Base-by-base conservation (phyloP, 2,329 filamentous ascomycete genomes). In the Fusarium sp. region DNA sequence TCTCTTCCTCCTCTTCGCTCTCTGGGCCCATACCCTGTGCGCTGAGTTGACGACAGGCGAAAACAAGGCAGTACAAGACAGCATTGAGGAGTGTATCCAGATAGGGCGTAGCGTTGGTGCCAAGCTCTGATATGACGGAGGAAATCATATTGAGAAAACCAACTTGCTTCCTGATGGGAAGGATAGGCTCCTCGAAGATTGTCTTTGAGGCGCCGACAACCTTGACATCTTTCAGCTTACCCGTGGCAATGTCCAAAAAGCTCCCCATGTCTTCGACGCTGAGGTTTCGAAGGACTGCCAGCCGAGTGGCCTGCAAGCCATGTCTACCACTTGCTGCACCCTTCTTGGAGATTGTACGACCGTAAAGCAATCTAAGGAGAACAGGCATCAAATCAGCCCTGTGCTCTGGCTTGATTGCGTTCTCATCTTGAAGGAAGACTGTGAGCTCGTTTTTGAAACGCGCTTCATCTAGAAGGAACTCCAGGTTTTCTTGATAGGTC, bases 361-460 rank as follows among this genome's bases (percentile, higher is more conserved):
- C 96, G 81, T 98, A 99, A 5, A 99, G 86, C 39, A 99, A 84
- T 55, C 95, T 90, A 39, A 99, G 88, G 32, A 99, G 86, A 10
- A 99, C 90, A 4, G 96, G 96, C 87, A 98, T 94, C 41, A 98
- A 83, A 51, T 90, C 89, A 8, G 85, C 79, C 14, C 93, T 90
- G 79, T 99, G 94, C 57, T 92, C 90, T 12, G 91, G 85, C 74
- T 92, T 91, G 73, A 98, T 92, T 62, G 91, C 83, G 65, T 91
- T 91, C 24, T 93, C 91, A 22, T 92, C 89, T 78, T 94, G 92
- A 60, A 99, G 88, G 73, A 99, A 93, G 9, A 96, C 90, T 1
- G 94, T 92, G n/a, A 99, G 88, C 80, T 98, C 96, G 78, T 98
- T 96, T 79, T 95, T 94, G 83, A 98, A 98, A 55, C 94, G 90